These are phyloP conservation scores for Singerocomus rubriflavus DNA, from an alignment of 1,284 basidiomycete species.

Conservation along the genomic window DNA sequence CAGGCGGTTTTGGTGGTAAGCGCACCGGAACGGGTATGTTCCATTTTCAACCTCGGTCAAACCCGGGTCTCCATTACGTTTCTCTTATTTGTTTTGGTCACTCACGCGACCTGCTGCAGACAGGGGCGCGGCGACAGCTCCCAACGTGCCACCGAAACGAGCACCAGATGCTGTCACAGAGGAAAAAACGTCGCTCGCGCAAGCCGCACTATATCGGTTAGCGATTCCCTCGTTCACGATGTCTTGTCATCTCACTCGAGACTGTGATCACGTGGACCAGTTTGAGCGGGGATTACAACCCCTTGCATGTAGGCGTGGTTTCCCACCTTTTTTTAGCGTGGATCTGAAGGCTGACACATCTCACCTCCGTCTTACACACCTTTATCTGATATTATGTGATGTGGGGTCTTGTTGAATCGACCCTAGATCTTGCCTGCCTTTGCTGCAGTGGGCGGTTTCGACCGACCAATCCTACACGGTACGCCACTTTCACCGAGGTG, in stretches of 20 bases:
- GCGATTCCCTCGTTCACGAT: conserved; percentile 15
- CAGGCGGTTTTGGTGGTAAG: conserved; percentile 95
- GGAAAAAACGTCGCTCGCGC: conserved; percentile 79
- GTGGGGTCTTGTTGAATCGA: background rate
- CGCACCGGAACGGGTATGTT: conserved; percentile 70
- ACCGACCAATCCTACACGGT: conserved; percentile 84
- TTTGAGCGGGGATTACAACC: conserved; percentile 88
- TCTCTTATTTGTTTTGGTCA: background rate
- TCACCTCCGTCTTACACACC: no score
- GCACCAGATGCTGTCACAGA: conserved; percentile 82
- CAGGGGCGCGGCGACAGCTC: conserved; percentile 85
- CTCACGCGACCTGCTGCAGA: conserved; percentile 46
- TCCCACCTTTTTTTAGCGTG: background rate
- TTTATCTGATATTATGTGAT: no score
- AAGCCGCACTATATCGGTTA: conserved; percentile 89
- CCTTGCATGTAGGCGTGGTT: conserved; percentile 67
- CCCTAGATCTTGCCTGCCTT: conserved; percentile 89
- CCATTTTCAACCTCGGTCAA: background rate
- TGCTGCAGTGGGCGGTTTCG: conserved; percentile 92
- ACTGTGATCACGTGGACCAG: conserved; percentile 34
- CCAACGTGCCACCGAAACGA: conserved; percentile 81
- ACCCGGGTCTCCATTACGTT: background rate
- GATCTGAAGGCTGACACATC: conserved; percentile 6
- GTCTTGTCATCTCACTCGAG: conserved; percentile 6
- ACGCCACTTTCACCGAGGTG: background rate